Conservation (phyloP, 2,329 filamentous ascomycete genomes). For the Amesomyces nigricolor region DNA sequence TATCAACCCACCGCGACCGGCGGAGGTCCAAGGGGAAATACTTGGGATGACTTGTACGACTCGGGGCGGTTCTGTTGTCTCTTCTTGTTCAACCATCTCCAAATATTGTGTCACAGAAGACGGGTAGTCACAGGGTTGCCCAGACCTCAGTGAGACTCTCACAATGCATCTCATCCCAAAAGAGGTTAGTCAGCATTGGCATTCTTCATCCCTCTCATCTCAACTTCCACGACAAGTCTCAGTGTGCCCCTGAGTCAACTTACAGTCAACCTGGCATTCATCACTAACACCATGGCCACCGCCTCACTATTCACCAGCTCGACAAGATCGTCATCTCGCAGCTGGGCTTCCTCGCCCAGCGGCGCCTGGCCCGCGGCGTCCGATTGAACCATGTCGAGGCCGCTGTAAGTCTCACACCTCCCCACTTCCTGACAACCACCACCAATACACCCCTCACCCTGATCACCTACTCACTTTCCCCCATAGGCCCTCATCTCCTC, state of each 20-base stretch:
- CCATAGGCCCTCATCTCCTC: slow-evolving; percentile 80
- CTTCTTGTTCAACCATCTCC: too few species aligned
- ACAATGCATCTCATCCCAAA: slow-evolving; percentile 35
- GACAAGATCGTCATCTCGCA: slow-evolving; percentile 95
- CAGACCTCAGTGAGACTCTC: background rate
- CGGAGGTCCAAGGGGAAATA: background rate
- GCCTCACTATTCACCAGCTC: slow-evolving; percentile 49
- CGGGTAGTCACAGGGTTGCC: background rate
- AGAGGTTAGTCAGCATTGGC: slow-evolving; percentile 30
- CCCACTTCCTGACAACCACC: too few species aligned
- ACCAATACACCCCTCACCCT: too few species aligned
- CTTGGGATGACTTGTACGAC: background rate
- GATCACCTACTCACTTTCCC: too few species aligned
- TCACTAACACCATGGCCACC: background rate
- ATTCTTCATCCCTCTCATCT: background rate
- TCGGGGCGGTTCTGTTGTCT: too few species aligned
- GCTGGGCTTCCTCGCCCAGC: slow-evolving; percentile 79
- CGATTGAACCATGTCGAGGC: slow-evolving; percentile 88
- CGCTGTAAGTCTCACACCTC: slow-evolving; percentile 57
- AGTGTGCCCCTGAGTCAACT: slow-evolving; percentile 2
- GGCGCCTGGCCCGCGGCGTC: slow-evolving; percentile 79
- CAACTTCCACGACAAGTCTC: background rate
- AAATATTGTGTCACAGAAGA: too few species aligned
- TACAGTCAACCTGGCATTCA: too few species aligned
- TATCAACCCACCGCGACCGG: slow-evolving; percentile 4